Conservation (phyloP, 257 asterid genomes). For the Cordia subcordata region DNA sequence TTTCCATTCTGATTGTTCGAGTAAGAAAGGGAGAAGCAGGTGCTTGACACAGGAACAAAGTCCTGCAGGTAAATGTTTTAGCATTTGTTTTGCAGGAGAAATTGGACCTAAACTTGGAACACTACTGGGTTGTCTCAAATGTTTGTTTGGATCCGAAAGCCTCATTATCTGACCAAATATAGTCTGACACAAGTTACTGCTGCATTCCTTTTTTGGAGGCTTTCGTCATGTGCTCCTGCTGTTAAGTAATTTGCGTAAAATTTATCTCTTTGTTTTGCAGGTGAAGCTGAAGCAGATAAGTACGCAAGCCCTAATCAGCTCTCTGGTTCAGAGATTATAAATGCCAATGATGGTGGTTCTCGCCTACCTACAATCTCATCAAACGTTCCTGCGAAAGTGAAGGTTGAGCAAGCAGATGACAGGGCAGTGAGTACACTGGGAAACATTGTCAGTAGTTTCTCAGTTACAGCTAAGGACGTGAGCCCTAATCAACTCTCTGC, state of each 20-base stretch:
- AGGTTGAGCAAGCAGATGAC: background rate
- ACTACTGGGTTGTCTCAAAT: background rate
- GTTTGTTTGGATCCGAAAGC: background rate
- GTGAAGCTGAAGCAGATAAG: slow-evolving; percentile 12
- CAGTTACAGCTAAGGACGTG: background rate
- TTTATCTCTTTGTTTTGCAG: background rate
- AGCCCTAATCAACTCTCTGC: slow-evolving; percentile 5
- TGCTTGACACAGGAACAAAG: slow-evolving; percentile 18
- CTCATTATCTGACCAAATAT: background rate
- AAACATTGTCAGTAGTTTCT: background rate
- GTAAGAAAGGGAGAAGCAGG: slow-evolving; percentile 18
- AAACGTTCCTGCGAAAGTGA: slow-evolving; percentile 5
- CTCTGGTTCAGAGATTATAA: slow-evolving; percentile 16
- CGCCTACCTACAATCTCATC: slow-evolving; percentile 5
- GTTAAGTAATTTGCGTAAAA: background rate
- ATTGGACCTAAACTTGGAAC: background rate
- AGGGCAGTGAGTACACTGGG: background rate
- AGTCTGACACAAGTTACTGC: background rate
- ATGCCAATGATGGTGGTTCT: slow-evolving; percentile 20
- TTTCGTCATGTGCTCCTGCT: background rate
- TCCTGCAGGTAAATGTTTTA: slow-evolving; percentile 29
- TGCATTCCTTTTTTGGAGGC: background rate
- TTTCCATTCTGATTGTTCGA: slow-evolving; percentile 13
- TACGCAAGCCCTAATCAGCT: slow-evolving; percentile 11
- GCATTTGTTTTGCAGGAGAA: background rate